phyloP scores from a whole-genome alignment of 768 basidiomycete species.

The Boletus barrowsii region DNA sequence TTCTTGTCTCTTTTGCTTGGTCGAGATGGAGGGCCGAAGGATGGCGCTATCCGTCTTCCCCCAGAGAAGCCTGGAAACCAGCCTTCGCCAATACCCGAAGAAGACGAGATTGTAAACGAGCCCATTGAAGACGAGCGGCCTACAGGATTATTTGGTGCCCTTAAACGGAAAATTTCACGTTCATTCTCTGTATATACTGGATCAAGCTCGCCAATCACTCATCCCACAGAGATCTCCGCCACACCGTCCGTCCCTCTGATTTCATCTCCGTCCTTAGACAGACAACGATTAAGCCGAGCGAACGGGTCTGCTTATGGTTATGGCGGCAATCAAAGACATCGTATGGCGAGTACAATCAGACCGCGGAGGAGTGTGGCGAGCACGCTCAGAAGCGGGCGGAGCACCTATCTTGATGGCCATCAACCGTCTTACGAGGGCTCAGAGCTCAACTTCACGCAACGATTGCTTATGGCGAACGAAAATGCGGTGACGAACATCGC shows the following conservation, averaged over 20 bases:
- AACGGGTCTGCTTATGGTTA: conserved; percentile 85
- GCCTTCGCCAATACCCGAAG: conserved; percentile 62
- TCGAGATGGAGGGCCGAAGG: conserved; percentile 85
- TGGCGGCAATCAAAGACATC: conserved; percentile 49
- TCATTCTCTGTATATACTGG: conserved; percentile 61
- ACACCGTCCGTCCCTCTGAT: conserved; percentile 46
- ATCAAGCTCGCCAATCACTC: conserved; percentile 45
- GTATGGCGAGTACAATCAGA: conserved; percentile 49
- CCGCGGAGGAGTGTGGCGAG: conserved; percentile 53
- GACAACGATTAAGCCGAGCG: conserved; percentile 50
- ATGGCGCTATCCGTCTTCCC: conserved; percentile 79
- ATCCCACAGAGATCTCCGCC: conserved; percentile 30
- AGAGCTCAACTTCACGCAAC: conserved; percentile 84
- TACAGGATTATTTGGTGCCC: conserved; percentile 35
- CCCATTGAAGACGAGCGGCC: conserved; percentile 41
- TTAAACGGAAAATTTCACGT: conserved; percentile 50
- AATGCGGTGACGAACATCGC: conserved; percentile 92
- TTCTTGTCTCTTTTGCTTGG: conserved; percentile 86
- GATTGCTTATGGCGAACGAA: conserved; percentile 89
- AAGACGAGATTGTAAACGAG: conserved; percentile 50
- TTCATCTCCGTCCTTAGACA: conserved; percentile 39
- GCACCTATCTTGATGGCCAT: conserved; percentile 42
- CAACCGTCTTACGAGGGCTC: conserved; percentile 41
- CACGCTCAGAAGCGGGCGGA: conserved; percentile 49
- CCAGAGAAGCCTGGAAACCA: conserved; percentile 61